Conservation (phyloP, 257 asterid species). For the Linaria vulgaris region DNA sequence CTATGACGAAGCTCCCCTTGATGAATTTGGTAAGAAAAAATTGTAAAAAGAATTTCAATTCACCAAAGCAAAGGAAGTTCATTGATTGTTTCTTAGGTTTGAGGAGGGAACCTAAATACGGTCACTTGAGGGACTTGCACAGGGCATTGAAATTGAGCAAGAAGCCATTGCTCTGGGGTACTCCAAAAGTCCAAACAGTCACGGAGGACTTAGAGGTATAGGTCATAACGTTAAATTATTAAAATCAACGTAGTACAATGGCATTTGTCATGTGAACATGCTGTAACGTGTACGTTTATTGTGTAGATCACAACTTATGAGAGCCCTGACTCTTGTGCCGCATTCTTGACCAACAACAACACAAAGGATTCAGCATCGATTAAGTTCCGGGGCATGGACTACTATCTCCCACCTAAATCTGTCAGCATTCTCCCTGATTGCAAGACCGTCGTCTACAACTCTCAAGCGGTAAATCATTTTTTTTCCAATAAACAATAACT, state of each 20-base stretch:
- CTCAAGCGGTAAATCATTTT: constrained; percentile 30
- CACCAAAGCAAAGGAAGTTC: no score
- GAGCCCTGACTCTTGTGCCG: constrained; percentile 46
- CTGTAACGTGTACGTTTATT: no score
- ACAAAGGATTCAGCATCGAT: constrained; percentile 51
- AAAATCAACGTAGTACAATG: no score
- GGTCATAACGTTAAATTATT: no score
- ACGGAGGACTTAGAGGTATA: no score
- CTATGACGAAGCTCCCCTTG: constrained; percentile 92
- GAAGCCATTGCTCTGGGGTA: constrained; percentile 45
- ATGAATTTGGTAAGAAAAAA: constrained; percentile 60
- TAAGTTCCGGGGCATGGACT: constrained; percentile 78
- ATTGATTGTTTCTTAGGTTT: constrained; percentile 41
- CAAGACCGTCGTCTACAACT: constrained; percentile 76
- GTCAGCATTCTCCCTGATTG: constrained; percentile 97
- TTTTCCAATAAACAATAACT: no score
- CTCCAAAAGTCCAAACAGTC: no score
- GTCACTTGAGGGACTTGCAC: constrained; percentile 88
- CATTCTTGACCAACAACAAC: constrained; percentile 79
- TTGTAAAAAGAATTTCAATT: not conserved
- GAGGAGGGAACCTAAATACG: constrained; percentile 84
- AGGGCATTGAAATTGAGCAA: constrained; percentile 76
- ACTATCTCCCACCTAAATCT: constrained; percentile 87
- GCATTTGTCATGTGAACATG: no score
- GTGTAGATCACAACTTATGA: no score